Evolutionary conservation across 345 rosid genomes (phyloP).

Genomic region (Gossypium stocksii): DNA sequence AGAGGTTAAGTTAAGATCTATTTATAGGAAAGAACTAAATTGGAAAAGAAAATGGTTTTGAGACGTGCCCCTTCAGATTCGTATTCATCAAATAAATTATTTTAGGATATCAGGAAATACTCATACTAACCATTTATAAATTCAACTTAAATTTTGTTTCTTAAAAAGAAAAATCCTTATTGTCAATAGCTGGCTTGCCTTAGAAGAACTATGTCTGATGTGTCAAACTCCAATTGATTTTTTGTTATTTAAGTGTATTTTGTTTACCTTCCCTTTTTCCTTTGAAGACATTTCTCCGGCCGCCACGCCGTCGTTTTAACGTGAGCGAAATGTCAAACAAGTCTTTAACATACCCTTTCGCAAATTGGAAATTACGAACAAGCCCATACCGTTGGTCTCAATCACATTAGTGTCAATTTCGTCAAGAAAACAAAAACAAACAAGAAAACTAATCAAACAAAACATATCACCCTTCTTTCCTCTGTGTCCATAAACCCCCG

Average conservation of each 20-base stretch:
- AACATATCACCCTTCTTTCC: neutral
- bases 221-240: neutral
- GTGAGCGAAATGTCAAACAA: neutral
- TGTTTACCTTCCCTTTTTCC: neutral
- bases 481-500: slow-evolving; percentile 13
- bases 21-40: too few relatives aligned
- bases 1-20: too few relatives aligned
- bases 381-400: neutral
- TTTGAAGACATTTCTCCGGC: neutral
- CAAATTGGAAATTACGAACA: neutral
- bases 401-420: slow-evolving; percentile 5
- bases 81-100: too few relatives aligned
- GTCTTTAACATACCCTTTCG: neutral
- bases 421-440: neutral
- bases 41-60: too few relatives aligned
- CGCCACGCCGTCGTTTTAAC: neutral
- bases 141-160: too few relatives aligned
- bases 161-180: neutral
- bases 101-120: too few relatives aligned
- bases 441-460: neutral
- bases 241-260: neutral
- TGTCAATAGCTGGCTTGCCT: neutral
- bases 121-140: too few relatives aligned
- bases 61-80: too few relatives aligned
- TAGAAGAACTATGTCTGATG: neutral